Evolutionary conservation across 2,329 filamentous ascomycete genomes (phyloP).

Genomic region (Herpotrichia juniperi): DNA sequence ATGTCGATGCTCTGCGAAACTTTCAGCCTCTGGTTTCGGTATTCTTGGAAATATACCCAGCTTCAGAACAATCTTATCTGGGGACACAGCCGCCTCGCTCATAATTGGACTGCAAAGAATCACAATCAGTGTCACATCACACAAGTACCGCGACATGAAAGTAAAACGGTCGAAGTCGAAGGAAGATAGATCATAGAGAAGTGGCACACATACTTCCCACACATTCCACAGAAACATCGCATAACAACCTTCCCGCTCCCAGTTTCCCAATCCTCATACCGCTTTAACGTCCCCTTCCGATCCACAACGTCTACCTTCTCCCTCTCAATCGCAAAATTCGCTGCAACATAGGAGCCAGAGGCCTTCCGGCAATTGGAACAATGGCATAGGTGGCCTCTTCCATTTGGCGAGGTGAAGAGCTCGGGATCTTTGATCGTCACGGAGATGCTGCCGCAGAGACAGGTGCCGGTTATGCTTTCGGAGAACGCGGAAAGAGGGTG

Average conservation of each 20-base stretch:
- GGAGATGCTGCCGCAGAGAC: slow-evolving; percentile 55
- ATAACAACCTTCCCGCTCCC: slow-evolving; percentile 54
- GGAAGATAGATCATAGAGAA: background rate
- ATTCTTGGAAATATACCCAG: slow-evolving; percentile 58
- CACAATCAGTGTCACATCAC: too few species aligned
- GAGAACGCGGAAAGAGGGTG: slow-evolving; percentile 42
- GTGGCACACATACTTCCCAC: slow-evolving; percentile 40
- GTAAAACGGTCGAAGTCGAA: too few species aligned
- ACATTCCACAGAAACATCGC: slow-evolving; percentile 57
- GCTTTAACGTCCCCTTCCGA: slow-evolving; percentile 52
- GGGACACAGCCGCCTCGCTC: slow-evolving; percentile 48
- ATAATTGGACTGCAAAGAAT: slow-evolving; percentile 55
- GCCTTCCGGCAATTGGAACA: slow-evolving; percentile 60
- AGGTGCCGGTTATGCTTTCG: slow-evolving; percentile 47
- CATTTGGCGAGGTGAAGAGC: slow-evolving; percentile 49
- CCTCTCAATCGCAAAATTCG: slow-evolving; percentile 50
- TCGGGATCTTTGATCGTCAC: slow-evolving; percentile 56
- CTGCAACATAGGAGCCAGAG: slow-evolving; percentile 50
- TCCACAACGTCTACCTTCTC: slow-evolving; percentile 55
- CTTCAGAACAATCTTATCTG: slow-evolving; percentile 56
- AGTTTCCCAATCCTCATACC: slow-evolving; percentile 53
- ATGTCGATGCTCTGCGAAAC: slow-evolving; percentile 52
- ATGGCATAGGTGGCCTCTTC: slow-evolving; percentile 54
- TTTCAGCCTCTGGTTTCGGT: slow-evolving; percentile 53
- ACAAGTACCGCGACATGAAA: too few species aligned